Conservation (phyloP, 768 basidiomycete genomes). For the Phylloporus arenicola region DNA sequence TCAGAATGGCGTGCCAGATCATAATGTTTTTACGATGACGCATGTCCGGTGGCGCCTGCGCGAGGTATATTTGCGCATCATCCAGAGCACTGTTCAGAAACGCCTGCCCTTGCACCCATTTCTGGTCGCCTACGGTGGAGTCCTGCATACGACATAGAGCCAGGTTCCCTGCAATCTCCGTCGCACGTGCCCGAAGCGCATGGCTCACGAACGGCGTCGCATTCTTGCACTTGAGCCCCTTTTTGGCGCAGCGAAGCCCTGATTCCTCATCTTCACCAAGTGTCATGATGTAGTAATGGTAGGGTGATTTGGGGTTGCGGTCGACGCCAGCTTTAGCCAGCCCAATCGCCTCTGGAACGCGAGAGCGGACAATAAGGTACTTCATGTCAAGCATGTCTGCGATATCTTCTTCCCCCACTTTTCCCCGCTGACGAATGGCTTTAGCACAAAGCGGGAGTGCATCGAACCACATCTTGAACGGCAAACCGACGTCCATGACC, state of each 20-base stretch:
- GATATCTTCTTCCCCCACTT: slow-evolving; percentile 39
- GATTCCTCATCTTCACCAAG: slow-evolving; percentile 41
- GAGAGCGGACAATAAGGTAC: slow-evolving; percentile 43
- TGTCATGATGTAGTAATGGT: slow-evolving; percentile 57
- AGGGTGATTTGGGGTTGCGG: slow-evolving; percentile 50
- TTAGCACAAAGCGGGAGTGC: slow-evolving; percentile 53
- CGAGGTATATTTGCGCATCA: slow-evolving; percentile 51
- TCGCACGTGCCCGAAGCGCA: slow-evolving; percentile 54
- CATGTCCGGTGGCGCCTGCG: slow-evolving; percentile 55
- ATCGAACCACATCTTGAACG: slow-evolving; percentile 54
- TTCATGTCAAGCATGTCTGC: slow-evolving; percentile 67
- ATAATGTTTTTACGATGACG: slow-evolving; percentile 52
- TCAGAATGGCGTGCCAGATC: slow-evolving; percentile 36
- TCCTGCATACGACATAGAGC: slow-evolving; percentile 44
- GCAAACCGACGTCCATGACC: slow-evolving; percentile 43
- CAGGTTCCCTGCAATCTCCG: slow-evolving; percentile 53
- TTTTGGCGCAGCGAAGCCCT: slow-evolving; percentile 57
- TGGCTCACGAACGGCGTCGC: slow-evolving; percentile 52
- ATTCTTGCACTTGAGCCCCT: slow-evolving; percentile 54
- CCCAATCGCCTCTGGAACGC: slow-evolving; percentile 41
- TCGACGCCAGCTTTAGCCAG: slow-evolving; percentile 41
- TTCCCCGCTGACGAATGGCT: slow-evolving; percentile 42
- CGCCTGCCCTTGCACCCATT: slow-evolving; percentile 56
- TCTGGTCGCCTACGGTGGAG: slow-evolving; percentile 33
- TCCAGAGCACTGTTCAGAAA: slow-evolving; percentile 55